phyloP scores from a whole-genome alignment of 1,139 yeast species.

The Debaryomycetaceae sp. region DNA sequence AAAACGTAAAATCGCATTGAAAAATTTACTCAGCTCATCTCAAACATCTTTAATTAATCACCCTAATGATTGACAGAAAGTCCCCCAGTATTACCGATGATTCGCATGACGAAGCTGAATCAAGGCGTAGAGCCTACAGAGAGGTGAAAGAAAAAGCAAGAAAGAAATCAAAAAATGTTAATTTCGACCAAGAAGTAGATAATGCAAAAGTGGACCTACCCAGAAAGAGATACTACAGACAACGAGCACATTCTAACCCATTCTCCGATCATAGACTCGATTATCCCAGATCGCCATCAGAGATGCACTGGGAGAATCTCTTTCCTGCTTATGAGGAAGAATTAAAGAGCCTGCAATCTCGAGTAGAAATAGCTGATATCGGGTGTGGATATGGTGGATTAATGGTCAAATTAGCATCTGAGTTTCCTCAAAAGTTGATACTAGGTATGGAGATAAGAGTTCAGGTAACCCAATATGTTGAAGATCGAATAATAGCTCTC shows the following conservation, averaged over 20 bases:
- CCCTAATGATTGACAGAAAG: neutral
- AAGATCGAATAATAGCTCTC: slow-evolving; percentile 88
- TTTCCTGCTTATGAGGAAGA: slow-evolving; percentile 60
- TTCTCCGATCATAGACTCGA: slow-evolving; percentile 92
- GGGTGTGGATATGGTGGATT: slow-evolving; percentile 99
- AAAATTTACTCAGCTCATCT: neutral
- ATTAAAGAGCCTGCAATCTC: slow-evolving; percentile 39
- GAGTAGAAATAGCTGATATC: slow-evolving; percentile 89
- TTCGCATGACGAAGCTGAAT: slow-evolving; percentile 19
- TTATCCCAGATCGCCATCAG: slow-evolving; percentile 75
- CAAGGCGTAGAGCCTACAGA: slow-evolving; percentile 39
- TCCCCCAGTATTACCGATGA: neutral
- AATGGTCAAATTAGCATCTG: slow-evolving; percentile 73
- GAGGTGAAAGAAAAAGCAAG: slow-evolving; percentile 35
- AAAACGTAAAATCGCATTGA: neutral
- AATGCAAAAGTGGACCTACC: slow-evolving; percentile 49
- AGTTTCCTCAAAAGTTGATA: slow-evolving; percentile 67
- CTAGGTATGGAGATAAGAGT: slow-evolving; percentile 97
- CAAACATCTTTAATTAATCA: neutral
- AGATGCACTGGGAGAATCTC: slow-evolving; percentile 81
- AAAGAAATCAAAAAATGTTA: slow-evolving; percentile 30
- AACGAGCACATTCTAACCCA: slow-evolving; percentile 97
- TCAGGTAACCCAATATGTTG: slow-evolving; percentile 95
- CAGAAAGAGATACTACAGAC: slow-evolving; percentile 86
- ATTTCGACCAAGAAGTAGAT: slow-evolving; percentile 15